These are phyloP conservation scores for Coemansia sp. DNA, from an alignment of 192 early-diverging fungal species.

Conservation along the genomic window DNA sequence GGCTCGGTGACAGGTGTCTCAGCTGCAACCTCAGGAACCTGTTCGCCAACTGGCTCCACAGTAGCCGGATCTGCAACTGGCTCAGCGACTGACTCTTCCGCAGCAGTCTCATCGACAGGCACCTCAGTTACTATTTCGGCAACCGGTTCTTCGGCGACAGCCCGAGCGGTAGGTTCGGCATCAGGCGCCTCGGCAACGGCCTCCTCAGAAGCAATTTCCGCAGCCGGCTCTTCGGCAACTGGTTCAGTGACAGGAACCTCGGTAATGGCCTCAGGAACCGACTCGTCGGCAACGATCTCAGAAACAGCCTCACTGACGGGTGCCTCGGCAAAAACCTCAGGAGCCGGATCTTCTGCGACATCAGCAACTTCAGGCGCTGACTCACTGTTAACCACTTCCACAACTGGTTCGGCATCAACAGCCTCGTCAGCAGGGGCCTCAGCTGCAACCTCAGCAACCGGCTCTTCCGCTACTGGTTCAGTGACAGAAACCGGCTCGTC, in stretches of 20 bases:
- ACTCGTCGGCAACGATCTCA: background rate
- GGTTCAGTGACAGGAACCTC: background rate
- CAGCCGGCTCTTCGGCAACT: background rate
- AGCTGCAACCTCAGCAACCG: background rate
- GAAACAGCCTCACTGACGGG: background rate
- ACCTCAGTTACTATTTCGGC: background rate
- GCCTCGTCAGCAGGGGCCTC: background rate
- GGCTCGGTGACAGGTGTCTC: background rate
- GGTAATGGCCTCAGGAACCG: background rate
- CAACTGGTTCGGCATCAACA: constrained; percentile 6
- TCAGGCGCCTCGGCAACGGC: background rate
- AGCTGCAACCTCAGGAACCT: background rate
- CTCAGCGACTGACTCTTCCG: background rate
- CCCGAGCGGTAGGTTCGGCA: background rate
- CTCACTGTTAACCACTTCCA: background rate
- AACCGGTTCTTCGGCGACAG: background rate
- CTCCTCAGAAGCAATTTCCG: background rate
- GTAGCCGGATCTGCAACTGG: too few relatives aligned
- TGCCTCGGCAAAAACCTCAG: background rate
- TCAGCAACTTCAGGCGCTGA: background rate
- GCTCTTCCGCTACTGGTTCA: background rate
- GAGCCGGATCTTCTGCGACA: background rate
- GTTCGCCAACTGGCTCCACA: constrained; percentile 10
- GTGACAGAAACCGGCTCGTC: background rate
- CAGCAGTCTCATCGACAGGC: background rate